phyloP scores from a whole-genome alignment of 257 asterid genomes.

The Solanum paucissectum region DNA sequence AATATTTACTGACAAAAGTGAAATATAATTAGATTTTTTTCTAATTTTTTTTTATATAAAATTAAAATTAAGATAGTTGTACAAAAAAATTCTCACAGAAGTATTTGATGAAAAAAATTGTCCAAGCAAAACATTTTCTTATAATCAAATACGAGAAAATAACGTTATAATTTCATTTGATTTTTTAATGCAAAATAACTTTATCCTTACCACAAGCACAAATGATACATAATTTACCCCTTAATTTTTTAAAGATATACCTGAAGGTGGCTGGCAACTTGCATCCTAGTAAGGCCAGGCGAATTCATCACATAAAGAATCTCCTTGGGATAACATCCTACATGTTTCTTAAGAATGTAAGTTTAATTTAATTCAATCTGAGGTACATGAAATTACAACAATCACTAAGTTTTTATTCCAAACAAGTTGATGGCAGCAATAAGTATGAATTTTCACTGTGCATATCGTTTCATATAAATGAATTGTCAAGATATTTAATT shows the following conservation, averaged over 20 bases:
- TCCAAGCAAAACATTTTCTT: neutral
- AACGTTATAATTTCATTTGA: neutral
- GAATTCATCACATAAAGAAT: slow-evolving; percentile 3
- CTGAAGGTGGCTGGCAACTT: slow-evolving; percentile 28
- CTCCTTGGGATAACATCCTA: too few relatives aligned
- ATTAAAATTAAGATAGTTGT: neutral
- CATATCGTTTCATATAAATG: neutral
- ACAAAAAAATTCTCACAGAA: neutral
- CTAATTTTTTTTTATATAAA: neutral
- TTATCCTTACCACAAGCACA: neutral
- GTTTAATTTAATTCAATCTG: too few relatives aligned
- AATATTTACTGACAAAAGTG: neutral
- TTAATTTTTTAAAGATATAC: neutral
- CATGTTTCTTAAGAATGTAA: too few relatives aligned
- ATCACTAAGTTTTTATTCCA: neutral
- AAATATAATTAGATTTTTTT: neutral
- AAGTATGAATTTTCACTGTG: neutral
- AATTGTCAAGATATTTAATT: neutral
- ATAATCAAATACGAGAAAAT: neutral
- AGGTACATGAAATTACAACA: too few relatives aligned
- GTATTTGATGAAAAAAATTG: neutral
- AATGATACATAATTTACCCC: neutral
- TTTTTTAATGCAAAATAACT: neutral
- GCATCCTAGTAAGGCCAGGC: slow-evolving; percentile 24
- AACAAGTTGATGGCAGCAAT: neutral